Conservation (phyloP, 2,329 filamentous ascomycete genomes). For the Sporothrix protearum region DNA sequence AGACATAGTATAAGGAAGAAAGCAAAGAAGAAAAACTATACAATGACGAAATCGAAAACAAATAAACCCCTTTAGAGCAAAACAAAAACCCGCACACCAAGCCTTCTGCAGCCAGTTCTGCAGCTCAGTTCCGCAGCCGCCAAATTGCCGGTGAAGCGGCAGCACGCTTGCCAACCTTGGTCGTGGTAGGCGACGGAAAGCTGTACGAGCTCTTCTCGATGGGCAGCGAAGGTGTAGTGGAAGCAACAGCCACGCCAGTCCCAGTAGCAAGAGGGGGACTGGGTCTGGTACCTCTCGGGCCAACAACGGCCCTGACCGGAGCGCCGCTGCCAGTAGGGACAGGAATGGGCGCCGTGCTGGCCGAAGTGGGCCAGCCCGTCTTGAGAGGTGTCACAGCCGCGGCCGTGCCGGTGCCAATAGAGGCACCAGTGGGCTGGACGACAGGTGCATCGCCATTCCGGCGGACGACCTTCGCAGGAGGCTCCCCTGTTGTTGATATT, state of each 20-base stretch:
- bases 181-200: neutral
- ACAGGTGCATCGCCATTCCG: neutral
- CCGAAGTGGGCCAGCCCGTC: neutral
- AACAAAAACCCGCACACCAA: neutral
- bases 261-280: neutral
- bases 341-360: neutral
- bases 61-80: neutral
- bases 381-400: neutral
- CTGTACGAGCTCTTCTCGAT: neutral
- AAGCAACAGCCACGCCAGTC: neutral
- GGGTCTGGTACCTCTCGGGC: neutral
- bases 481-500: neutral
- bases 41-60: neutral
- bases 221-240: neutral
- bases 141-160: neutral
- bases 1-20: too few species aligned
- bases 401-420: neutral
- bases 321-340: neutral
- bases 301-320: neutral
- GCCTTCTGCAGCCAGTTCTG: neutral
- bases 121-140: neutral
- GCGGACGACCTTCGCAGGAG: neutral
- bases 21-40: neutral
- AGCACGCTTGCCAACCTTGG: neutral
- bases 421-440: neutral